Conservation (phyloP, 805 yeast species). For the Debaryomyces tyrocola region DNA sequence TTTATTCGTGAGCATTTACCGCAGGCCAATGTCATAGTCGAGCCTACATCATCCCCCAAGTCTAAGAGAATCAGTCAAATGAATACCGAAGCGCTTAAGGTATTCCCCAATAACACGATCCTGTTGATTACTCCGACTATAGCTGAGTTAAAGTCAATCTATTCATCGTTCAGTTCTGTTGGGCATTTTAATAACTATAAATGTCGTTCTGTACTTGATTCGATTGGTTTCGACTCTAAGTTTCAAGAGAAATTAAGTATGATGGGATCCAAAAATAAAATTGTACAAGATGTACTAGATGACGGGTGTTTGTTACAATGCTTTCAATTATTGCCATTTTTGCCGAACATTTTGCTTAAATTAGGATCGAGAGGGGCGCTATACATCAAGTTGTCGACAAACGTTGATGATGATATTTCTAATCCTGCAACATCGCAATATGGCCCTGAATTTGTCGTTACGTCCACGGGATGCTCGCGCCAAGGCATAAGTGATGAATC, state of each 20-base stretch:
- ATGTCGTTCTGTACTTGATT: constrained; percentile 78
- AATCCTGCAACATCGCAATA: constrained; percentile 30
- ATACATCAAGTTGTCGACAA: constrained; percentile 32
- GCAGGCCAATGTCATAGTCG: constrained; percentile 49
- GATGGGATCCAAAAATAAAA: constrained; percentile 16
- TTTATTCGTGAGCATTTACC: constrained; percentile 8
- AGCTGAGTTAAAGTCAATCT: constrained; percentile 57
- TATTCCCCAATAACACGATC: constrained; percentile 49
- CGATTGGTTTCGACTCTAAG: constrained; percentile 47
- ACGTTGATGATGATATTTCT: constrained; percentile 29
- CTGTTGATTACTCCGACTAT: constrained; percentile 68
- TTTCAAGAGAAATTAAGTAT: constrained; percentile 46
- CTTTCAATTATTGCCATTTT: constrained; percentile 72
- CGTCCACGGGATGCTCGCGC: constrained; percentile 22
- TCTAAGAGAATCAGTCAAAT: constrained; percentile 47
- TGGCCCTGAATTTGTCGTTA: constrained; percentile 22
- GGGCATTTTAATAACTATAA: constrained; percentile 46
- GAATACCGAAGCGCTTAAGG: constrained; percentile 21
- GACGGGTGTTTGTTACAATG: constrained; percentile 64
- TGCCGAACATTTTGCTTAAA: constrained; percentile 65
- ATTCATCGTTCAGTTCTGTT: constrained; percentile 43
- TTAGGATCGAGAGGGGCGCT: constrained; percentile 67
- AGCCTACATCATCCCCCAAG: constrained; percentile 77
- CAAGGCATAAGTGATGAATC: constrained; percentile 7
- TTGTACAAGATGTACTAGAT: constrained; percentile 24